phyloP scores from a whole-genome alignment of 345 rosid species.

The Lumnitzera racemosa region DNA sequence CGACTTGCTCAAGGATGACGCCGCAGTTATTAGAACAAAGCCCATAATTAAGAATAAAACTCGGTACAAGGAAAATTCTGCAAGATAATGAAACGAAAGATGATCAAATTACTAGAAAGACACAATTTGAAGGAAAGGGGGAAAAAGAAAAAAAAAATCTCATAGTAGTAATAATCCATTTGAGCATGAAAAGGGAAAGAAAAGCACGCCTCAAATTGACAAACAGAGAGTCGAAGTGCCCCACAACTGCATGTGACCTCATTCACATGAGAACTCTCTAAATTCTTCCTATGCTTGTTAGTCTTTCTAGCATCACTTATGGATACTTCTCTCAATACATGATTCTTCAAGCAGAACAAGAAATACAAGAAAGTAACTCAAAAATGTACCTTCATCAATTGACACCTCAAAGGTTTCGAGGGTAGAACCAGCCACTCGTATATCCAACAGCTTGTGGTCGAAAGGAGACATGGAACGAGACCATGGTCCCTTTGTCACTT shows the following conservation, averaged over 20 bases:
- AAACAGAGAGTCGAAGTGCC: neutral
- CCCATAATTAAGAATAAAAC: slow-evolving; percentile 56
- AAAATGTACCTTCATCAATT: slow-evolving; percentile 50
- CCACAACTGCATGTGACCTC: no score
- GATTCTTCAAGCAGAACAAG: neutral
- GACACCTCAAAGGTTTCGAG: slow-evolving; percentile 41
- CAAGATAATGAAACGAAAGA: slow-evolving; percentile 10
- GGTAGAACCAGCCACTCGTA: slow-evolving; percentile 43
- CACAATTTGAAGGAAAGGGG: neutral
- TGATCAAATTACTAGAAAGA: no score
- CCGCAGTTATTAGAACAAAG: slow-evolving; percentile 47
- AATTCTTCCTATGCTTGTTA: no score
- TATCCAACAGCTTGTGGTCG: slow-evolving; percentile 67
- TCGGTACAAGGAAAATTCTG: slow-evolving; percentile 64
- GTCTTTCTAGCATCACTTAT: no score
- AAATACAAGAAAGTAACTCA: neutral
- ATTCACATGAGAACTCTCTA: no score
- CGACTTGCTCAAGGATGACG: slow-evolving; percentile 68
- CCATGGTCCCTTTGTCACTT: slow-evolving; percentile 70
- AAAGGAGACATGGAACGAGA: slow-evolving; percentile 78
- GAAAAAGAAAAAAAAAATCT: neutral
- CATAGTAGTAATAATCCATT: slow-evolving; percentile 6
- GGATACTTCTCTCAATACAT: no score
- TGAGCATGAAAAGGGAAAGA: slow-evolving; percentile 1
- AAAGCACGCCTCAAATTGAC: slow-evolving; percentile 1